Base-by-base conservation (phyloP, 2,329 filamentous ascomycete species). In the Aspergillus alliaceus region DNA sequence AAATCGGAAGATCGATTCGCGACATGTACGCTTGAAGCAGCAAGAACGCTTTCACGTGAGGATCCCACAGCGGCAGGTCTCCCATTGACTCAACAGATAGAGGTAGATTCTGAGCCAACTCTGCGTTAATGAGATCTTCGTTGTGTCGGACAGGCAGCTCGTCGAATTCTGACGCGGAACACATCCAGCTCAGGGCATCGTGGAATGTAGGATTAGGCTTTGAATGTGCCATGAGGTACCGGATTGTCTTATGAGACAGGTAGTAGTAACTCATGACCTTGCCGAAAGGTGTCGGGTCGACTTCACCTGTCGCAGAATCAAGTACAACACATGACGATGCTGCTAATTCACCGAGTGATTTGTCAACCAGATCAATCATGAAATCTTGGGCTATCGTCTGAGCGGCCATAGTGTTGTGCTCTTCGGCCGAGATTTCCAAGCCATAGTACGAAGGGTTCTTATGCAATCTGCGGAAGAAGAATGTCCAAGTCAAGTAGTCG, bases 231-330 rank as follows among this genome's bases (percentile, higher is more conserved):
- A 90, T 86, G 6, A 99, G 84, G 67, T 91, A 88, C 1, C 95
- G 90, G 67, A 99, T 92, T 0, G 95, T 99, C 75, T 90, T 90
- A 78, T 99, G 95, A 0, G 93, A 96, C 48, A 95, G 87, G 71
- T 99, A 99, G 82, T 99, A 99, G 81, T 98, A 99, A 73, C 90
- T 96, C 91, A 98, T 97, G 70, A 99, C 98, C 79, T 96, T 97
- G 67, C 95, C 95, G 6, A 98, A 83, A 0, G 93, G 88, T 0
- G 95, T 98, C 0, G 93, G 81, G 65, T 96, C 90, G 27, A 99
- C 87, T 65, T 96, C 90, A 42, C 93, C 93, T 63, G 95, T 96
- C 3, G 73, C 72, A 44, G 89, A 87, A 67, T 91, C 89, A 3
- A 96, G 82, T 18, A 88, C 83, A 15, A 96, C 86, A 77, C 95